Percentiles rank a stretch among this genome's conserved stretches.
phyloP scores from a whole-genome alignment of 352 stramenopile species.

The Phytopythium mirpurense region DNA sequence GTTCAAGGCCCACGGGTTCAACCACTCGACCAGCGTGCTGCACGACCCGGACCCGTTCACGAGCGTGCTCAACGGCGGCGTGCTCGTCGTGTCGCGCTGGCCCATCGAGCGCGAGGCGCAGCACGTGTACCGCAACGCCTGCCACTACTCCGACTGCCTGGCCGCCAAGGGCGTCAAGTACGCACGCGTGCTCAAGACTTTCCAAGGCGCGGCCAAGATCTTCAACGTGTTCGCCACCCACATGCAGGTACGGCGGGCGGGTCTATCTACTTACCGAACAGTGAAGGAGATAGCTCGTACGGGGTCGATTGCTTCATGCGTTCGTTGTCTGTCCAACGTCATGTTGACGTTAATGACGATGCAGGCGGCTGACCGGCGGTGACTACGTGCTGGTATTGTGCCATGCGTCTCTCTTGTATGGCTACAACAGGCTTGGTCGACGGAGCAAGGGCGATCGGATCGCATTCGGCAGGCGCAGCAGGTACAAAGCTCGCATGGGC shows the following conservation, averaged over 20 bases:
- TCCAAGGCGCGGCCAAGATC: conserved; percentile 43
- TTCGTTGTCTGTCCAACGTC: no score
- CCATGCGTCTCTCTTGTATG: background rate
- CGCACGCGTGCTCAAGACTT: conserved; percentile 61
- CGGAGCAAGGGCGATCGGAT: conserved; percentile 45
- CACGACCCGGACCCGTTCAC: conserved; percentile 79
- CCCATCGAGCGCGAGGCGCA: conserved; percentile 71
- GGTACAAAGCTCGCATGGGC: no score
- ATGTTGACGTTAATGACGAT: no score
- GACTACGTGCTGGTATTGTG: background rate
- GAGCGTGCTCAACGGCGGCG: conserved; percentile 73
- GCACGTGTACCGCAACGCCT: conserved; percentile 71
- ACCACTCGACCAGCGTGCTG: conserved; percentile 61
- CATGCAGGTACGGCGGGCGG: conserved; percentile 49
- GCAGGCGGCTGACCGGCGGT: background rate
- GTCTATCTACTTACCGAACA: no score
- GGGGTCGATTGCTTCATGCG: no score
- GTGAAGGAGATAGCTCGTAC: no score
- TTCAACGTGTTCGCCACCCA: conserved; percentile 86
- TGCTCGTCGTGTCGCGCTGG: conserved; percentile 81
- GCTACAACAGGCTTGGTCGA: conserved; percentile 60
- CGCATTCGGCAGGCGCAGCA: conserved; percentile 66
- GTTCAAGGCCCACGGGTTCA: conserved; percentile 50
- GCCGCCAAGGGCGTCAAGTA: conserved; percentile 85
- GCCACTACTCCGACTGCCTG: conserved; percentile 80